phyloP scores from a whole-genome alignment of 352 stramenopile species.

The Phytophthora hibernalis region DNA sequence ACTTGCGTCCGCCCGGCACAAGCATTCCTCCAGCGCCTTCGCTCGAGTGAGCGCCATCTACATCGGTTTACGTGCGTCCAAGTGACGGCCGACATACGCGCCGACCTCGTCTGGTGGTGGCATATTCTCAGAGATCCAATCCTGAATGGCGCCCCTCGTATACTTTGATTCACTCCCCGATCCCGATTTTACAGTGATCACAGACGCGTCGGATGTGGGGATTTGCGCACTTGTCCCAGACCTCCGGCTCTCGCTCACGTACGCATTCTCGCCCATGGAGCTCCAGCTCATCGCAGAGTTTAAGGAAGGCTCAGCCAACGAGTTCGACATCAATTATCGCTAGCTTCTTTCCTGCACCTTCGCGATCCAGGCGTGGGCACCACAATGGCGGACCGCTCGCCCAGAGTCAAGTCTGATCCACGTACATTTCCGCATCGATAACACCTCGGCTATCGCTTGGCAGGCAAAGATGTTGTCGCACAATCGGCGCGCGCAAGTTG shows the following conservation, averaged over 20 bases:
- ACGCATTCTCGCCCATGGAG: neutral
- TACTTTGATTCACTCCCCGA: constrained; percentile 7
- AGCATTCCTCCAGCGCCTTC: neutral
- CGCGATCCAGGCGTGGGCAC: neutral
- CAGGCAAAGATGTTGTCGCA: neutral
- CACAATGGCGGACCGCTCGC: neutral
- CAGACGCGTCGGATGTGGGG: constrained; percentile 21
- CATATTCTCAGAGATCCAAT: constrained; percentile 8
- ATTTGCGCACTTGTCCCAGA: neutral
- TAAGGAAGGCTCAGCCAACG: neutral
- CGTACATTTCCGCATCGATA: constrained; percentile 21
- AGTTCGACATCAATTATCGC: constrained; percentile 14
- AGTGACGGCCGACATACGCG: neutral
- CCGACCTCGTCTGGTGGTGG: constrained; percentile 24
- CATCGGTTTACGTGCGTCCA: neutral
- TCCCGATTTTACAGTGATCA: constrained; percentile 1
- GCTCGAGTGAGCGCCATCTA: neutral
- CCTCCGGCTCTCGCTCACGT: neutral
- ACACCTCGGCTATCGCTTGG: constrained; percentile 15
- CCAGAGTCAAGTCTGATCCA: neutral
- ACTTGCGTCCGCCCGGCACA: neutral
- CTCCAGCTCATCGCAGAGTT: neutral
- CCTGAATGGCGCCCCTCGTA: constrained; percentile 21
- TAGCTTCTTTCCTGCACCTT: constrained; percentile 2
- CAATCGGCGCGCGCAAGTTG: constrained; percentile 10